These are phyloP conservation scores for Trypethelium eluteriae DNA, from an alignment of 495 filamentous ascomycete genomes.

Conservation along the genomic window DNA sequence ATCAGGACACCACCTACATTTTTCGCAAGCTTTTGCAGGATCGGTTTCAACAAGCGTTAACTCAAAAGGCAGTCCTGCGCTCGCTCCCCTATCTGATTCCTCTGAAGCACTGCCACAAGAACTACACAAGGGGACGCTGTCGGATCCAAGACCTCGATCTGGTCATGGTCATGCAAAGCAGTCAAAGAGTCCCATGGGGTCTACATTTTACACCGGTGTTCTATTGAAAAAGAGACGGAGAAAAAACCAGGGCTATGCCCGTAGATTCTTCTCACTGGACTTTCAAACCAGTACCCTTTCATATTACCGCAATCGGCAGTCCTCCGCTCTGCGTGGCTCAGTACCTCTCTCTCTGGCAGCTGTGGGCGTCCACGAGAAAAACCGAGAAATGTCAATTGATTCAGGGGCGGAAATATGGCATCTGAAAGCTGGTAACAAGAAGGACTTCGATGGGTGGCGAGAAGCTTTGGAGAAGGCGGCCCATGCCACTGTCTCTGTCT, in stretches of 20 bases:
- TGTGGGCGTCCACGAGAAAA: slow-evolving; percentile 75
- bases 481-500: slow-evolving; percentile 26
- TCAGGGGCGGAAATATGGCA: slow-evolving; percentile 97
- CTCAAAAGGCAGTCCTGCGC: slow-evolving; percentile 32
- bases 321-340: slow-evolving; percentile 78
- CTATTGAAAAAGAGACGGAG: slow-evolving; percentile 85
- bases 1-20: slow-evolving; percentile 60
- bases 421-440: slow-evolving; percentile 69
- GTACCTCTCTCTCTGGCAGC: slow-evolving; percentile 88
- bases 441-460: slow-evolving; percentile 83
- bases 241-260: slow-evolving; percentile 84
- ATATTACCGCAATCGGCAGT: slow-evolving; percentile 91
- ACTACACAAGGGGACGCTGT: slow-evolving; percentile 16
- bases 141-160: slow-evolving; percentile 28
- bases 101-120: slow-evolving; percentile 30
- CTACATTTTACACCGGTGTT: slow-evolving; percentile 66
- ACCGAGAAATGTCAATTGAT: slow-evolving; percentile 89
- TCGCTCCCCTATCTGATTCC: slow-evolving; percentile 29
- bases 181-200: slow-evolving; percentile 16
- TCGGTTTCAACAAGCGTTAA: slow-evolving; percentile 46
- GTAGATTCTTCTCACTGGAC: slow-evolving; percentile 90
- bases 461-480: slow-evolving; percentile 73
- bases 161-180: slow-evolving; percentile 22
- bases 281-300: slow-evolving; percentile 84
- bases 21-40: slow-evolving; percentile 42